Evolutionary conservation across 179 eudicot species (phyloP).

Genomic region (Drosera spatulata): DNA sequence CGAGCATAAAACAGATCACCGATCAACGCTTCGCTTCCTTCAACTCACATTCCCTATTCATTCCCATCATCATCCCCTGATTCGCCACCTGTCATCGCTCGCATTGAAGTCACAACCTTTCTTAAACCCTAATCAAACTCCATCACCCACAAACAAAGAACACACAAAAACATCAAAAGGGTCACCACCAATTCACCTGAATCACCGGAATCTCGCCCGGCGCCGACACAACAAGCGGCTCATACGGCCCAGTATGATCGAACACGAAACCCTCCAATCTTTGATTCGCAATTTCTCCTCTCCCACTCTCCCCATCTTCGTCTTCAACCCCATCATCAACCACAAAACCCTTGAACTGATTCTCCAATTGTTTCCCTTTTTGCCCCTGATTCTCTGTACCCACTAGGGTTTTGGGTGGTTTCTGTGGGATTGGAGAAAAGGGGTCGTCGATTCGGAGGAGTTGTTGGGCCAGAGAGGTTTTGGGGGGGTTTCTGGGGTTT

Average conservation of each 20-base stretch:
- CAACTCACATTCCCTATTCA: too few relatives aligned
- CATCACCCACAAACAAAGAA: background rate
- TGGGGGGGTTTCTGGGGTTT: conserved; percentile 66
- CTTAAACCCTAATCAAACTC: too few relatives aligned
- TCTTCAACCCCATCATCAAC: conserved; percentile 20
- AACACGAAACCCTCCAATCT: conserved; percentile 33
- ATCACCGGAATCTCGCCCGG: conserved; percentile 32
- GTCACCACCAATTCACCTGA: conserved; percentile 29
- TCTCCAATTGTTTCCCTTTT: conserved; percentile 7
- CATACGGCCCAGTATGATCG: conserved; percentile 64
- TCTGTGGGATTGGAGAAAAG: conserved; percentile 15
- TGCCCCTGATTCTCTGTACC: background rate
- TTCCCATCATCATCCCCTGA: too few relatives aligned
- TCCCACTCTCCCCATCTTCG: conserved; percentile 15
- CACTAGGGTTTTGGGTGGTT: background rate
- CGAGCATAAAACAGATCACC: too few relatives aligned
- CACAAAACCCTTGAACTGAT: conserved; percentile 1
- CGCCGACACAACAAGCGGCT: conserved; percentile 41
- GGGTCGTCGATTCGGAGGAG: conserved; percentile 49
- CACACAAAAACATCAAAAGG: background rate
- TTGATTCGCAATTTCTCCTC: conserved; percentile 22
- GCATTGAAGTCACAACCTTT: too few relatives aligned
- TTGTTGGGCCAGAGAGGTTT: conserved; percentile 68
- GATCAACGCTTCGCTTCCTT: too few relatives aligned
- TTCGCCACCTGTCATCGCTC: too few relatives aligned